Base-by-base conservation (phyloP, 2,329 filamentous ascomycete species). In the Sporothrix pseudoabietina region DNA sequence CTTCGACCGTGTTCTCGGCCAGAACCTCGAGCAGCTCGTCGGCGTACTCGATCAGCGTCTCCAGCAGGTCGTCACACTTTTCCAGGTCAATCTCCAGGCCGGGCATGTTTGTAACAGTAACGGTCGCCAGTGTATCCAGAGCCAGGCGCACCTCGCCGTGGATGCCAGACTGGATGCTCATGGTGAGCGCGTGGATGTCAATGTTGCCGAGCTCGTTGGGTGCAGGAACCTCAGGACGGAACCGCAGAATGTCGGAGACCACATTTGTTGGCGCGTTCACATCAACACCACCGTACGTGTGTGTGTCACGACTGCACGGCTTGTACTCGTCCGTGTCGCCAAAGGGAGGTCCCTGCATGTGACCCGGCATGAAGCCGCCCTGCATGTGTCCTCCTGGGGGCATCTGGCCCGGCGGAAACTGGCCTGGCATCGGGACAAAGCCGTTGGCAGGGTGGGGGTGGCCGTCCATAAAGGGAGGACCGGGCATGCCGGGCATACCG, bases 131-230 rank as follows among this genome's bases (percentile, higher is more conserved):
- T 0, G 92, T 93, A 80, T 98, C 96, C 61, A 99, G 84, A 2
- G 95, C 95, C 75, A 97, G 83, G 10, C 95, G 90, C n/a, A 97
- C 91, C 82, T 99, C 96, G 5, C 90, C 90, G 77, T 94, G 91
- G 59, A 98, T 92, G 0, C 95, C 95, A 72, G 92, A 97, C 79
- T 97, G 94, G 52, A 99, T 84, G 78, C 94, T 94, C 84, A 94
- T 92, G 0, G 91, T 97, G 55, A 99, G 86, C 26, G 95, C 94
- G 77, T 94, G 91, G 39, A 98, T 91, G 79, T 99, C 95, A 76
- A 98, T 92, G 26, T 94, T 87, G 9, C 95, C 96, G 71, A 98
- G 86, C 77, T 98, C 94, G 30, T 87, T 84, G 22, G 94, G 86
- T 2, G 86, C 84, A 0, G 96, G 95, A 52, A 94, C 86, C 73